phyloP scores from a whole-genome alignment of 805 yeast species.

The Hemisphaericaspora nanyangensis region DNA sequence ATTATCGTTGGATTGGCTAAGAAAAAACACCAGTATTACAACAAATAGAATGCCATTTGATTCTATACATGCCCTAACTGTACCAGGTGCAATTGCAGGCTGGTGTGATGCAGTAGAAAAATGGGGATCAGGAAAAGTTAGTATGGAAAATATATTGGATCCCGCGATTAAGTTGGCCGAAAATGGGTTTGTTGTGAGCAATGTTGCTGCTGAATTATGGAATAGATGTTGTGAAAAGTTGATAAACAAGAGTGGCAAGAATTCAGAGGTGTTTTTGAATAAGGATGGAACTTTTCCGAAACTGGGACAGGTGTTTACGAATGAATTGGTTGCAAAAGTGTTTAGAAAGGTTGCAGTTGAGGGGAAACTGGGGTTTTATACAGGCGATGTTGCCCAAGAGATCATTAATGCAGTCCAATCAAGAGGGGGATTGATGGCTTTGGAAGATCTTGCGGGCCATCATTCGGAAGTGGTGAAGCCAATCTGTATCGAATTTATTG shows the following conservation, averaged over 20 bases:
- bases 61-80: constrained; percentile 60
- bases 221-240: constrained; percentile 38
- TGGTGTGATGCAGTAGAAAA: constrained; percentile 66
- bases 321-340: constrained; percentile 50
- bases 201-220: constrained; percentile 35
- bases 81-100: constrained; percentile 79
- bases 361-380: constrained; percentile 67
- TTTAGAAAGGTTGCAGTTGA: constrained; percentile 46
- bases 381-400: constrained; percentile 64
- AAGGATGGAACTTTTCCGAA: constrained; percentile 39
- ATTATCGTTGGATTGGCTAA: constrained; percentile 41
- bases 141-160: constrained; percentile 52
- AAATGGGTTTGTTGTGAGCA: constrained; percentile 55
- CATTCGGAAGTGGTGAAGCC: constrained; percentile 65
- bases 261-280: constrained; percentile 33
- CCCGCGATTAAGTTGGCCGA: constrained; percentile 71
- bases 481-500: constrained; percentile 48
- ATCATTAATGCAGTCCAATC: constrained; percentile 50
- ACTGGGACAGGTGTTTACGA: constrained; percentile 55
- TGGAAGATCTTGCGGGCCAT: constrained; percentile 56
- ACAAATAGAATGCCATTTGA: constrained; percentile 47
- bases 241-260: constrained; percentile 29
- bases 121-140: constrained; percentile 72
- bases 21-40: constrained; percentile 34
- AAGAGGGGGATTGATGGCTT: constrained; percentile 53